A percentile compares a stretch with the other conserved stretches of the same genome.
Conservation (phyloP, 2,329 filamentous ascomycete genomes). For the Drechmeria coniospora region DNA sequence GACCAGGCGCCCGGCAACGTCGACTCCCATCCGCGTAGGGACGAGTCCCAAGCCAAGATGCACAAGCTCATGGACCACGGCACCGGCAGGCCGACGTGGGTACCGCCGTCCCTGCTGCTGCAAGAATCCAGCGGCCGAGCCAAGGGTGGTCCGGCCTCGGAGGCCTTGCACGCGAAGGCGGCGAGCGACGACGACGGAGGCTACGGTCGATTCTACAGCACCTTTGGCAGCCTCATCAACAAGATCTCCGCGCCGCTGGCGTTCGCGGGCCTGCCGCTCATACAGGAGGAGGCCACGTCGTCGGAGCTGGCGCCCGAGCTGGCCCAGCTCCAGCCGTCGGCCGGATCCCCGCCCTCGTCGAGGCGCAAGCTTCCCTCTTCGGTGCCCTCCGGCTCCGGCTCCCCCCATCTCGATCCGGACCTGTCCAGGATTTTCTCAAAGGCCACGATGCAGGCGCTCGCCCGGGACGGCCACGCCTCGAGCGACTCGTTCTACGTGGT, state of each 20-base stretch:
- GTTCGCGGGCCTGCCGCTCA: conserved; percentile 79
- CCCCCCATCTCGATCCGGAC: conserved; percentile 45
- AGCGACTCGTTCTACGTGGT: conserved; percentile 88
- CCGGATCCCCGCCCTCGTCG: conserved; percentile 22
- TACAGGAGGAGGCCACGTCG: conserved; percentile 29
- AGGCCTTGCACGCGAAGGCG: conserved; percentile 8
- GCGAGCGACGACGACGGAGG: conserved; percentile 48
- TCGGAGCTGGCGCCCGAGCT: conserved; percentile 10
- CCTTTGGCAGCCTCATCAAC: conserved; percentile 78
- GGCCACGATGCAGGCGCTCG: conserved; percentile 66
- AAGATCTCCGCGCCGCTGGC: conserved; percentile 79
- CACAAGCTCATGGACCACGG: conserved; percentile 39
- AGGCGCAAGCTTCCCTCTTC: conserved; percentile 15
- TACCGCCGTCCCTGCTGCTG: conserved; percentile 23
- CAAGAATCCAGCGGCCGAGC: conserved; percentile 11
- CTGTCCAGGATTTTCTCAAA: conserved; percentile 72
- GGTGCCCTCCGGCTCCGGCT: conserved; percentile 4
- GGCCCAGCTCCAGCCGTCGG: conserved; percentile 18
- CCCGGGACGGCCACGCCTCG: conserved; percentile 48
- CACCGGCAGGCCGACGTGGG: conserved; percentile 36
- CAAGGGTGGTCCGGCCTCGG: too few relatives aligned
- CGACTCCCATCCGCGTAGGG: conserved; percentile 37
- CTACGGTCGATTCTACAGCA: conserved; percentile 82
- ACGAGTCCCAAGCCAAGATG: conserved; percentile 36
- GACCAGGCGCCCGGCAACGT: conserved; percentile 59